Evolutionary conservation across 805 yeast genomes (phyloP).

Genomic region (Candida adriatica): DNA sequence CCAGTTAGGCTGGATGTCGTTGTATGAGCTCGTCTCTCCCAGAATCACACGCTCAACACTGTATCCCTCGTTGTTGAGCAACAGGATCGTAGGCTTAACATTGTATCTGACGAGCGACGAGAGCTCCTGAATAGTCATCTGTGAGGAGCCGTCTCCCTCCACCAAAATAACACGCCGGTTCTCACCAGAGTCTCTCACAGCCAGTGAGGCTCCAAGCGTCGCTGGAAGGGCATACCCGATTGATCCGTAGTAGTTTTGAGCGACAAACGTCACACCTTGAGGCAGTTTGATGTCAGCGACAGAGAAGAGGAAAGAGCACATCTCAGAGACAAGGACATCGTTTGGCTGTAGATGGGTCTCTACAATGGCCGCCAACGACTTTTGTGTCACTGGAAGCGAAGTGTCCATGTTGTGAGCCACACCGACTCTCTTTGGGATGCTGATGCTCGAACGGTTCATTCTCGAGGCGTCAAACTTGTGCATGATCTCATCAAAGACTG

Average conservation of each 20-base stretch:
- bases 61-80: constrained; percentile 61
- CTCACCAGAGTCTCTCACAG: constrained; percentile 36
- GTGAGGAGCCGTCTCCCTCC: constrained; percentile 66
- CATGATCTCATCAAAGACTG: constrained; percentile 14
- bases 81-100: constrained; percentile 49
- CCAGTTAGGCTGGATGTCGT: constrained; percentile 57
- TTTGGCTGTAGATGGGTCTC: constrained; percentile 46
- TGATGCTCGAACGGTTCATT: constrained; percentile 10
- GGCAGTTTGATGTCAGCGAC: constrained; percentile 53
- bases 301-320: constrained; percentile 63
- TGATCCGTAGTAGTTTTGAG: constrained; percentile 62
- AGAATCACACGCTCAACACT: constrained; percentile 59
- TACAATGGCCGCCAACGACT: constrained; percentile 44
- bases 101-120: constrained; percentile 51
- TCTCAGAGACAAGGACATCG: constrained; percentile 54
- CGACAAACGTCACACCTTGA: constrained; percentile 40
- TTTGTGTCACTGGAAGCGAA: constrained; percentile 7
- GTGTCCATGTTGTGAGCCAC: constrained; percentile 4
- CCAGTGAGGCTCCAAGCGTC: constrained; percentile 54
- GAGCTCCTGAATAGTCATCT: constrained; percentile 59
- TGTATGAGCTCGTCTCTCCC: constrained; percentile 47
- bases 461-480: constrained; percentile 7
- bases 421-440: constrained; percentile 1
- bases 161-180: constrained; percentile 43
- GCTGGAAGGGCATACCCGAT: constrained; percentile 63